phyloP scores from a whole-genome alignment of 129 eudicot genomes.

The Erigeron canadensis region DNA sequence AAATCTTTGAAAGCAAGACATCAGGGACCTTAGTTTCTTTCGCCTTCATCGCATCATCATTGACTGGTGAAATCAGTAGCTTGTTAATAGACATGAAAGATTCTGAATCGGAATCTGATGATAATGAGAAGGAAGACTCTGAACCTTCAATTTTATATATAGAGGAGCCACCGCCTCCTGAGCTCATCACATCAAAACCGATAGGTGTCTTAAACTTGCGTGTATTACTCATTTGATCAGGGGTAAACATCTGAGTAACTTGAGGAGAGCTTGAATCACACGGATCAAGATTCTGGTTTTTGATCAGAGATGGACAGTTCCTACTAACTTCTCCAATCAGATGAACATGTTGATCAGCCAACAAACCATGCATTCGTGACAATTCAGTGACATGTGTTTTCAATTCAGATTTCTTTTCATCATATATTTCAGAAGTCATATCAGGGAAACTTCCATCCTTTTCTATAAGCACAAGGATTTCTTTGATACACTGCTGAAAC shows the following conservation, averaged over 20 bases:
- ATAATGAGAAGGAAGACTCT: slow-evolving; percentile 50
- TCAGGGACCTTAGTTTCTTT: slow-evolving; percentile 27
- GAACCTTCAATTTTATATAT: slow-evolving; percentile 50
- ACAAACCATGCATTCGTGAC: slow-evolving; percentile 41
- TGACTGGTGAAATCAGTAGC: slow-evolving; percentile 36
- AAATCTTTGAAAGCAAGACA: slow-evolving; percentile 33
- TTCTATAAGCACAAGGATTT: slow-evolving; percentile 46
- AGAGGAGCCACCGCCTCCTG: slow-evolving; percentile 57
- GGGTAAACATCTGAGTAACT: slow-evolving; percentile 47
- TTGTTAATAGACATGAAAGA: slow-evolving; percentile 46
- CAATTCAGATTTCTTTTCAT: slow-evolving; percentile 38
- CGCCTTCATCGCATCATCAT: slow-evolving; percentile 26
- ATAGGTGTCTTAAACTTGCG: slow-evolving; percentile 36
- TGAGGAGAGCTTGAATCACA: slow-evolving; percentile 35
- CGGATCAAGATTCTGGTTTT: slow-evolving; percentile 36
- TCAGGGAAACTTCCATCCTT: slow-evolving; percentile 32
- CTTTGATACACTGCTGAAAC: slow-evolving; percentile 46
- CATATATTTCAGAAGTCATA: slow-evolving; percentile 25
- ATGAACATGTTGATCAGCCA: slow-evolving; percentile 52
- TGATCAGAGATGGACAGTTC: slow-evolving; percentile 24
- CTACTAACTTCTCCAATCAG: slow-evolving; percentile 36
- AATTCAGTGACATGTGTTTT: slow-evolving; percentile 45
- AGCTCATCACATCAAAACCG: slow-evolving; percentile 43
- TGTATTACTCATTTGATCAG: slow-evolving; percentile 47
- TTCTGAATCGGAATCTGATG: slow-evolving; percentile 84